Evolutionary conservation across 257 asterid species (phyloP).

Genomic region (Solanum neorickii): DNA sequence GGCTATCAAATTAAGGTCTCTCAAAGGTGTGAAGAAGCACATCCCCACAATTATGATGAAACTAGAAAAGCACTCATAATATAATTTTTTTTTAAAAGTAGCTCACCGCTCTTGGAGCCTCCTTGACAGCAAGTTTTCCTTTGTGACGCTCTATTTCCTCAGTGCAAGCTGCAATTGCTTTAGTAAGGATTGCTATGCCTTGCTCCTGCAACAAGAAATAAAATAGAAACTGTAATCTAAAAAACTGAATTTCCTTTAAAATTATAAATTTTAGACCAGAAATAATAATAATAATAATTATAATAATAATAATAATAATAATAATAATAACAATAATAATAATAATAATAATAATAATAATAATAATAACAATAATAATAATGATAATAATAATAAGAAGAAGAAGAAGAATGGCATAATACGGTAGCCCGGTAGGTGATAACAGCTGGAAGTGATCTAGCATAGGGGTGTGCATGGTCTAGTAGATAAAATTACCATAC

Average conservation of each 20-base stretch:
- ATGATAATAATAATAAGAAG: too few species aligned
- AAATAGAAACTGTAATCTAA: background rate
- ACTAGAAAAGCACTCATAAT: background rate
- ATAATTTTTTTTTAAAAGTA: background rate
- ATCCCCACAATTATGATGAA: background rate
- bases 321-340: background rate
- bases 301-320: background rate
- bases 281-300: background rate
- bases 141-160: constrained; percentile 66
- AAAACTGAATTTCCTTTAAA: background rate
- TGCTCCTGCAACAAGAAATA: constrained; percentile 55
- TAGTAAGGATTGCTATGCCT: constrained; percentile 66
- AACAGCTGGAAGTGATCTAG: background rate
- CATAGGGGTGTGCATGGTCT: background rate
- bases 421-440: background rate
- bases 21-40: background rate
- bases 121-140: constrained; percentile 87
- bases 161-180: constrained; percentile 84
- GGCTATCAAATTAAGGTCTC: background rate
- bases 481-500: background rate
- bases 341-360: too few species aligned
- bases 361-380: fast-evolving
- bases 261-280: background rate
- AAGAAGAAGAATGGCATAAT: background rate
- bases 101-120: constrained; percentile 89